A percentile compares a stretch with the other conserved stretches of the same genome.
Conservation (phyloP, 2,329 filamentous ascomycete genomes). For the Atkinsonella hypoxylon region DNA sequence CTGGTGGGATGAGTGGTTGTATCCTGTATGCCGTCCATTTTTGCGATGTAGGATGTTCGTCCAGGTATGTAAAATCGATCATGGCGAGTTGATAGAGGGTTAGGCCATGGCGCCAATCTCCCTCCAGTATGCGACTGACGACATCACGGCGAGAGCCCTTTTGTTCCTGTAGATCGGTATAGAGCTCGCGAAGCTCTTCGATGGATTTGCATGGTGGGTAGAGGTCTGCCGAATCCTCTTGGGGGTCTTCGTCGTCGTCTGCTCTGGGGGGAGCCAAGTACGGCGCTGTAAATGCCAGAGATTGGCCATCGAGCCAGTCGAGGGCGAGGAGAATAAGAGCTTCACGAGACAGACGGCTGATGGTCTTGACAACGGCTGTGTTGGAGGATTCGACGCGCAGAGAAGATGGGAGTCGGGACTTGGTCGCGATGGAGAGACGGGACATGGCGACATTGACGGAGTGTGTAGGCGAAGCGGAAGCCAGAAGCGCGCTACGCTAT, state of each 20-base stretch:
- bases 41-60: conserved; percentile 51
- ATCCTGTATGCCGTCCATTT: conserved; percentile 54
- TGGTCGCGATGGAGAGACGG: conserved; percentile 55
- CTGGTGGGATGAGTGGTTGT: conserved; percentile 34
- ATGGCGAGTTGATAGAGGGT: conserved; percentile 56
- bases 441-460: conserved; percentile 26
- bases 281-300: conserved; percentile 40
- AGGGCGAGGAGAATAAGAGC: conserved; percentile 61
- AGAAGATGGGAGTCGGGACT: conserved; percentile 57
- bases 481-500: not conserved
- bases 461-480: not conserved
- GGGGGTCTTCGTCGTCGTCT: conserved; percentile 32
- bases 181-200: conserved; percentile 54
- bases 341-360: conserved; percentile 59
- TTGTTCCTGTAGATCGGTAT: conserved; percentile 44
- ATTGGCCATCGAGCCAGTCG: conserved; percentile 63
- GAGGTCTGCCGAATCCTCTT: conserved; percentile 50
- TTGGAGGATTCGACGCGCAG: conserved; percentile 57
- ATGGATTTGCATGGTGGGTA: conserved; percentile 57
- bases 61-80: conserved; percentile 54
- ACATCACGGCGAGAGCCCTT: conserved; percentile 53
- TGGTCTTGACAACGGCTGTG: conserved; percentile 49
- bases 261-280: conserved; percentile 17
- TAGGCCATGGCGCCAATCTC: conserved; percentile 56
- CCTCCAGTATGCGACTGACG: conserved; percentile 49